A percentile compares a stretch with the other conserved stretches of the same genome.
phyloP scores from a whole-genome alignment of 2,329 filamentous ascomycete species.

The Alternaria infectoria region DNA sequence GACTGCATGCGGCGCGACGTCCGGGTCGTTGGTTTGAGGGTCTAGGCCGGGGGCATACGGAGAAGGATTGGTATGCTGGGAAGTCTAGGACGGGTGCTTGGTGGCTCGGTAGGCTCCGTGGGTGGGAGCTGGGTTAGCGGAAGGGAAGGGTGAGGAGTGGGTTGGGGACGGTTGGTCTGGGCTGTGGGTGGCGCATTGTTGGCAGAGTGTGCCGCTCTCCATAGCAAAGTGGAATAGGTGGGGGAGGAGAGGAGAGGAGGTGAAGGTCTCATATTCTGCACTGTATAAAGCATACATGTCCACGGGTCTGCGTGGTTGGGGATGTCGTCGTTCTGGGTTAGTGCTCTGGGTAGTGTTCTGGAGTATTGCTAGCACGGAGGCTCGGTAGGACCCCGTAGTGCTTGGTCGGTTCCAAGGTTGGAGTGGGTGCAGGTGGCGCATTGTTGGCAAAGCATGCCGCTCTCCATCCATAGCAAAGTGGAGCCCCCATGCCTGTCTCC shows the following conservation, averaged over 20 bases:
- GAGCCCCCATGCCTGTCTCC: slow-evolving; percentile 3
- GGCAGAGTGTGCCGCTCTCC: slow-evolving; percentile 11
- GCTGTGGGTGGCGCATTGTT: slow-evolving; percentile 12
- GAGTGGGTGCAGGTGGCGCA: slow-evolving; percentile 14
- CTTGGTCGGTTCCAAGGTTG: background rate
- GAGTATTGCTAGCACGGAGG: background rate
- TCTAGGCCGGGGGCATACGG: background rate
- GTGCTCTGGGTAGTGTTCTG: slow-evolving; percentile 1
- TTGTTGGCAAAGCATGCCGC: slow-evolving; percentile 9
- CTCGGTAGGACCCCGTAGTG: slow-evolving; percentile 10
- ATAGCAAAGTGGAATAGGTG: slow-evolving; percentile 2
- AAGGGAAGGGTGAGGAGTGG: background rate
- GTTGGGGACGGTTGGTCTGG: too few relatives aligned
- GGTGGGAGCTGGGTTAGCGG: background rate
- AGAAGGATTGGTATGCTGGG: background rate
- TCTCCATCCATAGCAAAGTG: slow-evolving; percentile 17
- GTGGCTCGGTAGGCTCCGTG: background rate
- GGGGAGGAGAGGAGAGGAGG: too few relatives aligned
- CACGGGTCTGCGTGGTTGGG: background rate
- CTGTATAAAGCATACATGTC: background rate
- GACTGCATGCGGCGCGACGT: background rate
- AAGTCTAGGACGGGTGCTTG: background rate
- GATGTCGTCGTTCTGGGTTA: background rate
- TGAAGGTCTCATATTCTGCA: background rate
- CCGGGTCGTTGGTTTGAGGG: background rate